Conservation (phyloP, 306 rosid species). For the Ammopiptanthus mongolicus region DNA sequence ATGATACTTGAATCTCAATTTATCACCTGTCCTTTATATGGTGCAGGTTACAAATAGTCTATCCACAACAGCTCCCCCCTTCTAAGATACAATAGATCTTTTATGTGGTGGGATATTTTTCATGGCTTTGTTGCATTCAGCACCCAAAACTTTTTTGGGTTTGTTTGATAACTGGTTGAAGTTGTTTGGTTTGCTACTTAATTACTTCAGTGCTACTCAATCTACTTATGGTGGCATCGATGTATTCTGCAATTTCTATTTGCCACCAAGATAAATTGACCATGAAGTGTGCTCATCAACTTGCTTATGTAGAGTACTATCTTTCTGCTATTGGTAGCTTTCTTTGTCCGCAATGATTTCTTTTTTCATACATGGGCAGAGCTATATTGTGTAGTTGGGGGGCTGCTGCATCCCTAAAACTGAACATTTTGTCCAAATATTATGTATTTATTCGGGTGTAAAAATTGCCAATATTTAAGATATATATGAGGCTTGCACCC, state of each 20-base stretch:
- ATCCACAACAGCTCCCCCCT: not conserved
- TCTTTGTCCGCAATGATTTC: not conserved
- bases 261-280: not conserved
- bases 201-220: not conserved
- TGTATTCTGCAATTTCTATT: not conserved
- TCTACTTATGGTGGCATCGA: not conserved
- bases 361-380: not conserved
- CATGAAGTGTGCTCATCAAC: not conserved
- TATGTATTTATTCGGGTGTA: not conserved
- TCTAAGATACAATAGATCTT: not conserved
- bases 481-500: not conserved
- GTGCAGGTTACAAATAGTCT: not conserved
- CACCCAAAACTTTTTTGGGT: not conserved
- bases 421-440: not conserved
- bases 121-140: not conserved
- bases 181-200: not conserved
- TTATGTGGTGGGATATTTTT: not conserved
- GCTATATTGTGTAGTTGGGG: not conserved
- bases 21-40: not conserved
- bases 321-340: not conserved
- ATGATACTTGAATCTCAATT: not conserved
- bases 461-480: not conserved
- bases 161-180: not conserved
- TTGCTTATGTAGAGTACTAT: not conserved
- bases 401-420: not conserved